Base-by-base conservation (phyloP, 2,329 filamentous ascomycete species). In the Aspergillus sp. region DNA sequence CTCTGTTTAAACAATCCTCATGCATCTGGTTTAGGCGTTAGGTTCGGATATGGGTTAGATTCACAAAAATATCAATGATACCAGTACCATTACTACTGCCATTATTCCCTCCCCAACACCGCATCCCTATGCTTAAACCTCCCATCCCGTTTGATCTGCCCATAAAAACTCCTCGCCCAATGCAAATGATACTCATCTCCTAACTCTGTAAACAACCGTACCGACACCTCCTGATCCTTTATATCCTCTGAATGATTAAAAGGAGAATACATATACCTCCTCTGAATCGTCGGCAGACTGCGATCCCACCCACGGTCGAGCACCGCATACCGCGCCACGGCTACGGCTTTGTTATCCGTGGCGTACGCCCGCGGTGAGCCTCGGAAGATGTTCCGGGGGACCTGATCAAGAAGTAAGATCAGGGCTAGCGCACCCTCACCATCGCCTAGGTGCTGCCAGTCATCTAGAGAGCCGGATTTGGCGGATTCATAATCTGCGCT, bases 351-450 rank as follows among this genome's bases (percentile, higher is more conserved):
- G 3, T 53, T 23, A 47, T 68, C 68, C 13, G 62, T 62, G 6
- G 58, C 59, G 48, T 61, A 68, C 15, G 64, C 60, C 7, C 60
- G 50, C 5, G 58, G 52, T 1, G 61, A 61, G 7, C 60, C 59
- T 10, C 67, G 60, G 49, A 63, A 68, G 41, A 69, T 55, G 41
- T 70, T 69, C 4, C 67, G 61, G 7, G 67, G 62, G 41, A 69
- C 66, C 51, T 70, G 66, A 51, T 70, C 66, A 5, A 70, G 61
- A 1, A 69, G 61, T n/a, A 71, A 53, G 33, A 70, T 60, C 10
- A 69, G 54, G 6, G 67, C 66, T 19, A 69, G 55, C 6, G 61
- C 59, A 5, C 65, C 62, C 46, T 57, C 15, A 45, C 60, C 39
- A 7, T 50, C 9, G 13, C 50, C 46, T 6, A 32, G 52, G 43